Percentiles rank a stretch among this genome's conserved stretches.
Conservation (phyloP, 192 early-diverging fungal species). For the Coemansia interrupta region DNA sequence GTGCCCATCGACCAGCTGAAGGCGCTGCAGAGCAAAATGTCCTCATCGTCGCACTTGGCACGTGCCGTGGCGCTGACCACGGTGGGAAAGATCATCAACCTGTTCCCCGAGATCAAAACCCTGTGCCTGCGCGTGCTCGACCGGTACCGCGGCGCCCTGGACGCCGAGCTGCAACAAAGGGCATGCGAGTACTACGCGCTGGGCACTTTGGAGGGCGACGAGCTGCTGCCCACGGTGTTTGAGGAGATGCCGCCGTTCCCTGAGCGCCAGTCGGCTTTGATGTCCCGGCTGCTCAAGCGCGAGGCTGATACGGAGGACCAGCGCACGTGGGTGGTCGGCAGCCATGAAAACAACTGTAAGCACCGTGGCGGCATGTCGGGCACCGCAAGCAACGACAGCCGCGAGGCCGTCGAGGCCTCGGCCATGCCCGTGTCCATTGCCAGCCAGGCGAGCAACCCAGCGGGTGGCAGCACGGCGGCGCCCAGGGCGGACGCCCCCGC, state of each 20-base stretch:
- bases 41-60: constrained; percentile 70
- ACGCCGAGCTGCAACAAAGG: constrained; percentile 95
- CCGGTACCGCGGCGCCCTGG: constrained; percentile 81
- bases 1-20: constrained; percentile 93
- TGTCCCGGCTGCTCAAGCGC: constrained; percentile 78
- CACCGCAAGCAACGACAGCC: background rate
- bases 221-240: constrained; percentile 85
- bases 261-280: constrained; percentile 85
- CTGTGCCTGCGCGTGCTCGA: constrained; percentile 83
- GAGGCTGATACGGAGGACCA: constrained; percentile 92
- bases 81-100: constrained; percentile 92
- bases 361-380: constrained; percentile 12
- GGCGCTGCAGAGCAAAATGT: constrained; percentile 88
- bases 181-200: constrained; percentile 95
- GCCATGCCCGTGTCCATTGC: background rate
- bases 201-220: constrained; percentile 76
- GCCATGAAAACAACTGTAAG: constrained; percentile 71
- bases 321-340: constrained; percentile 90
- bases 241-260: constrained; percentile 99
- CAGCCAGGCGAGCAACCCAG: background rate
- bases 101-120: constrained; percentile 96
- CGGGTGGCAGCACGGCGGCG: background rate
- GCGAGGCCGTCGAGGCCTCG: background rate
- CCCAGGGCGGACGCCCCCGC: background rate
- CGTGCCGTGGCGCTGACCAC: constrained; percentile 85